These are phyloP conservation scores for Pterocarpus macrocarpus DNA, from an alignment of 306 rosid genomes.

Conservation along the genomic window DNA sequence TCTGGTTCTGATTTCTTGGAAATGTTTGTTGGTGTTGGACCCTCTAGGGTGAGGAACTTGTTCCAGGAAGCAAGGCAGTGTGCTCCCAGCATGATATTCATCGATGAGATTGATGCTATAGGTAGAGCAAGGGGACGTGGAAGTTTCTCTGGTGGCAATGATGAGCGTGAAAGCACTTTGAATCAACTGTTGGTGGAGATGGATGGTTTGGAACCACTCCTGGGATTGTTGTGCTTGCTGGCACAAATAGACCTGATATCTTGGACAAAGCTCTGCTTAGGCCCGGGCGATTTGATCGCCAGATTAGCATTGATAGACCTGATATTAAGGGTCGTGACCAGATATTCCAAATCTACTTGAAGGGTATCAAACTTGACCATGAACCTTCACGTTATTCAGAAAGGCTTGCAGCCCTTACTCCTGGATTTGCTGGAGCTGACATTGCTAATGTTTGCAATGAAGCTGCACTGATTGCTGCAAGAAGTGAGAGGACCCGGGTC, in stretches of 20 bases:
- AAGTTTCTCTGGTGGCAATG: slow-evolving; percentile 82
- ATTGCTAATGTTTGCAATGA: slow-evolving; percentile 98
- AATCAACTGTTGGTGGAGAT: slow-evolving; percentile 96
- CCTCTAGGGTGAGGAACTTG: slow-evolving; percentile 95
- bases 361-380: slow-evolving; percentile 84
- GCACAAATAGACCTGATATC: slow-evolving; percentile 97
- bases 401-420: slow-evolving; percentile 95
- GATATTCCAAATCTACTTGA: slow-evolving; percentile 86
- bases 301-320: slow-evolving; percentile 78
- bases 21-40: slow-evolving; percentile 98
- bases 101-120: slow-evolving; percentile 97
- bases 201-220: slow-evolving; percentile 97
- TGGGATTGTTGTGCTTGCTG: slow-evolving; percentile 98
- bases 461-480: slow-evolving; percentile 97
- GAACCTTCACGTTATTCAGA: slow-evolving; percentile 85
- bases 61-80: slow-evolving; percentile 95
- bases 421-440: slow-evolving; percentile 99
- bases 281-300: slow-evolving; percentile 97
- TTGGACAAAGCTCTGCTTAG: slow-evolving; percentile 92
- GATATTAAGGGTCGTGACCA: slow-evolving; percentile 93
- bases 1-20: slow-evolving; percentile 96
- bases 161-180: slow-evolving; percentile 97
- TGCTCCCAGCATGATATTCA: slow-evolving; percentile 95
- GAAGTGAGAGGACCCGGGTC: slow-evolving; percentile 64
- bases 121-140: slow-evolving; percentile 99